Percentiles rank a stretch among this genome's conserved stretches.
Conservation (phyloP, 768 basidiomycete genomes). For the Sporobolomyces phaffii region DNA sequence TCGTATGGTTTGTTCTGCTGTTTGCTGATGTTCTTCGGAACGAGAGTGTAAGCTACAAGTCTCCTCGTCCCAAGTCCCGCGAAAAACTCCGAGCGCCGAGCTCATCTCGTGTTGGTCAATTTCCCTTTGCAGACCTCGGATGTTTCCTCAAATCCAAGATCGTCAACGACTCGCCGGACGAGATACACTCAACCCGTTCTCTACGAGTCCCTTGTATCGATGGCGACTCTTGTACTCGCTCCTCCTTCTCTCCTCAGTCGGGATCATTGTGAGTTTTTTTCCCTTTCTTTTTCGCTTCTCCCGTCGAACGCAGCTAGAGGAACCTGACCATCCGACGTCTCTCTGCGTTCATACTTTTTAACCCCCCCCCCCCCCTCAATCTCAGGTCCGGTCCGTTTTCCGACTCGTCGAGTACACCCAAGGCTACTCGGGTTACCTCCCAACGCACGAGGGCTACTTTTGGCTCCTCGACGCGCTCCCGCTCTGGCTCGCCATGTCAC, state of each 20-base stretch:
- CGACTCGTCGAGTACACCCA: slow-evolving; percentile 29
- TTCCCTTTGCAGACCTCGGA: not conserved
- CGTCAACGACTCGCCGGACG: not conserved
- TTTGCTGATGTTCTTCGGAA: slow-evolving; percentile 25
- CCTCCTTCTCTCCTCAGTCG: slow-evolving; percentile 20
- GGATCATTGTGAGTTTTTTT: slow-evolving; percentile 12
- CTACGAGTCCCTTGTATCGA: no score
- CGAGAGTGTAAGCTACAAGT: slow-evolving; percentile 14
- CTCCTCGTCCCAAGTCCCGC: not conserved
- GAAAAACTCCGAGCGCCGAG: not conserved
- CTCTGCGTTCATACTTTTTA: no score
- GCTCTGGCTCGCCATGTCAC: slow-evolving; percentile 29
- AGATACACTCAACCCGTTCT: not conserved
- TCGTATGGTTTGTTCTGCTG: slow-evolving; percentile 32
- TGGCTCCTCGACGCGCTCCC: slow-evolving; percentile 36
- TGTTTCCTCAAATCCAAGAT: not conserved
- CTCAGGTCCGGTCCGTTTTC: slow-evolving; percentile 31
- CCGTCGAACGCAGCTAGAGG: no score
- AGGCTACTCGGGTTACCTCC: slow-evolving; percentile 28
- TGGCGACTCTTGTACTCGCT: not conserved
- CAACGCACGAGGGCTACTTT: slow-evolving; percentile 31
- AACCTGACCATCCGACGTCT: no score
- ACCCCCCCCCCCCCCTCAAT: no score
- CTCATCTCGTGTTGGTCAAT: not conserved
- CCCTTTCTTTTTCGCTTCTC: no score